Conservation (phyloP, 306 rosid genomes). For the Corylus avellana region DNA sequence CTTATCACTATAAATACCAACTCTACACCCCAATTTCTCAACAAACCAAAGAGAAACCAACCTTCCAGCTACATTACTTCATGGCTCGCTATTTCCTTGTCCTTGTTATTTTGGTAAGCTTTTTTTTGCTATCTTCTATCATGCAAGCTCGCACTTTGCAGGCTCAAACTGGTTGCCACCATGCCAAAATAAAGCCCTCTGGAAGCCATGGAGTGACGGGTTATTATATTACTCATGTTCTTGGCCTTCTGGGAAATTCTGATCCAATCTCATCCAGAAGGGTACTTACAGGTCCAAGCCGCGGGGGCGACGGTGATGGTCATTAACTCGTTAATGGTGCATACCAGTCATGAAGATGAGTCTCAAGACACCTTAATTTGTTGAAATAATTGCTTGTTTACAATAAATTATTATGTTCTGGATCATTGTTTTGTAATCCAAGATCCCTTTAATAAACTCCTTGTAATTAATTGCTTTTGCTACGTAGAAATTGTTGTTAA, state of each 20-base stretch:
- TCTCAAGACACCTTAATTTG: too few relatives aligned
- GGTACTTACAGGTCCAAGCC: background rate
- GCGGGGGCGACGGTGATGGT: too few relatives aligned
- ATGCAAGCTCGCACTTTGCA: slow-evolving; percentile 24
- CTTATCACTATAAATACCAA: background rate
- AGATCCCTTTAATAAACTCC: too few relatives aligned
- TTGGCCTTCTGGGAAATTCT: slow-evolving; percentile 9
- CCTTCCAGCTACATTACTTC: background rate
- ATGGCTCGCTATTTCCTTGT: slow-evolving; percentile 11
- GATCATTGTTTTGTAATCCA: too few relatives aligned
- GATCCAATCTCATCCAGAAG: too few relatives aligned
- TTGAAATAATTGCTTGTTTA: background rate
- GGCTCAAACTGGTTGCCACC: background rate
- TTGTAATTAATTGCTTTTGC: too few relatives aligned
- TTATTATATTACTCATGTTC: slow-evolving; percentile 19
- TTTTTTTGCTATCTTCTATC: slow-evolving; percentile 20
- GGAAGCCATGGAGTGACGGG: slow-evolving; percentile 10
- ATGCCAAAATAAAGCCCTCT: background rate
- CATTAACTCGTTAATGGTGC: background rate
- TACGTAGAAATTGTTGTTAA: too few relatives aligned
- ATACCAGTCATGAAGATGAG: background rate
- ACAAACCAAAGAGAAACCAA: background rate
- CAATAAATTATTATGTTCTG: too few relatives aligned
- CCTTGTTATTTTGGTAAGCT: slow-evolving; percentile 17
- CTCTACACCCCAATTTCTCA: background rate